phyloP scores from a whole-genome alignment of 257 asterid species.

The Solanum etuberosum region DNA sequence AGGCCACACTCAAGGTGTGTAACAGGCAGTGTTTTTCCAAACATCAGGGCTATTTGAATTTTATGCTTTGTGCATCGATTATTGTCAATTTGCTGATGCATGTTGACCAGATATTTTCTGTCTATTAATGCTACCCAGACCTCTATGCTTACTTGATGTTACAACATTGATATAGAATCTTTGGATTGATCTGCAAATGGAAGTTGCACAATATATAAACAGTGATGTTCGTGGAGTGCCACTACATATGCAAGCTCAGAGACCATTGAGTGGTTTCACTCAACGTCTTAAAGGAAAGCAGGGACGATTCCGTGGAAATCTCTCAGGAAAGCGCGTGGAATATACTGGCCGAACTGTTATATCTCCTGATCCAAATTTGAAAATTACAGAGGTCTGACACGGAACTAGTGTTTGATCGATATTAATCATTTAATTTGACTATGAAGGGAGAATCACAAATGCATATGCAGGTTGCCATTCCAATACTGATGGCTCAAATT shows the following conservation, averaged over 20 bases:
- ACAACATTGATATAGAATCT: constrained; percentile 26
- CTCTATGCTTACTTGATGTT: background rate
- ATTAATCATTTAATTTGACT: background rate
- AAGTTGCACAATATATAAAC: constrained; percentile 82
- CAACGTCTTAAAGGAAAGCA: constrained; percentile 96
- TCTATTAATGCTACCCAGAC: background rate
- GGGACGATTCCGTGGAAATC: constrained; percentile 88
- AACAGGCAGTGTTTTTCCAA: background rate
- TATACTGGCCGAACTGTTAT: constrained; percentile 94
- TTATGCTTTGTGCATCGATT: background rate
- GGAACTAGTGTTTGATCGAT: background rate
- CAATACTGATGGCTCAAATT: constrained; percentile 75
- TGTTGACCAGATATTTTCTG: background rate
- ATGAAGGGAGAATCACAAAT: background rate
- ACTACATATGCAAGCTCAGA: constrained; percentile 10
- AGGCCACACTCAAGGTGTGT: background rate
- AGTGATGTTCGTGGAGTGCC: constrained; percentile 69
- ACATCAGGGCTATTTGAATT: background rate
- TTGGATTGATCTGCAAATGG: constrained; percentile 64
- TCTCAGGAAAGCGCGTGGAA: constrained; percentile 96
- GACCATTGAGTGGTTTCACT: constrained; percentile 75
- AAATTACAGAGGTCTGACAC: constrained; percentile 63
- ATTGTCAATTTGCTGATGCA: background rate
- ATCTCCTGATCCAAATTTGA: constrained; percentile 92
- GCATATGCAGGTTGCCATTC: constrained; percentile 67